Evolutionary conservation across 148 eudicot species (phyloP), one percentile per base, ranked within the genome.

Genomic region (Suaeda aralocaspica): DNA sequence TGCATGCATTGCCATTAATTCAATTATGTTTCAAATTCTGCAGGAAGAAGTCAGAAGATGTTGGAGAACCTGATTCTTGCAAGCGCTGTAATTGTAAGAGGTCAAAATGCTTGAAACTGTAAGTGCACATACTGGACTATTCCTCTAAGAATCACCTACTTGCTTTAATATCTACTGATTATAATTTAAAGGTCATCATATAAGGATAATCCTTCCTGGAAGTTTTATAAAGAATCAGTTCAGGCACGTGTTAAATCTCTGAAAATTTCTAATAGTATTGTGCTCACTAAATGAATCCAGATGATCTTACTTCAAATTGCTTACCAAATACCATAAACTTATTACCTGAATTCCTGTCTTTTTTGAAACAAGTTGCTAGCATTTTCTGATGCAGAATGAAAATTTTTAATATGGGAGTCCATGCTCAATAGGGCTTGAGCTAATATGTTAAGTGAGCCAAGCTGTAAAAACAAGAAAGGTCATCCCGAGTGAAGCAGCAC

Each of bases 21-120:
- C 36, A 57, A 50, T 61, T 50, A 16, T 67, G 12, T 11, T 67
- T 65, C 31, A 31, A 44, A 33, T 30, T 62, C 9, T 73, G 48
- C 77, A 78, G 82, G 77, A 48, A 14, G 69, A 78, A 72, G 72
- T 49, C 67, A 33, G 85, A 76, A 25, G 53, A 28, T 56, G 66
- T 18, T 5, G 82, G 56, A 61, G 85, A 79, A 64, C 11, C 66
- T 67, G 81, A 81, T 15, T 69, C 72, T 42, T 82, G 85, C 70
- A 82, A 79, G 77, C 80, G 85, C 42, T 82, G 85, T 33, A 82
- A 82, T 66, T 82, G 85, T 66, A 82, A 76, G 70, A 79, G 82
- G 76, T 78, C 85, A n/a, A 82, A 82, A 65, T 82, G 85, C 77
- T 76, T 82, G 73, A 82, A 82, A 69, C 82, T 82, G 85, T 82